Base-by-base conservation (phyloP, 306 rosid species). In the Quercus rubra region DNA sequence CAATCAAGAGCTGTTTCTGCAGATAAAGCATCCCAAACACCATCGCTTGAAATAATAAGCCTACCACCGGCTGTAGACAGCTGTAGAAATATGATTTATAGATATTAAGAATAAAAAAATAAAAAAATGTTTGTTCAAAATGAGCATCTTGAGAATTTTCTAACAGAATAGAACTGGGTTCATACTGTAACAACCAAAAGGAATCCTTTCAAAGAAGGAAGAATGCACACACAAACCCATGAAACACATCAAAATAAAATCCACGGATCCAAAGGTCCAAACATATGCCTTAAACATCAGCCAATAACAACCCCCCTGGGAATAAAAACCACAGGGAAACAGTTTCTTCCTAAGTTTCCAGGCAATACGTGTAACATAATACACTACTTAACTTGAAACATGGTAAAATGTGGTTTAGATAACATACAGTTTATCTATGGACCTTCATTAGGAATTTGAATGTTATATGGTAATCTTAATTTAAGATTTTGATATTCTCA, bases 11-110 rank as follows among this genome's bases (percentile, higher is more conserved):
- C 92, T 25, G 66, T 82, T 90, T 92, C 98, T 4, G 96, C 98
- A 51, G 90, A 70, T 83, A 96, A 77, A 77, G 96, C 84, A 87
- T 96, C 99, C 99, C 99, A 96, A 64, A 96, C 99, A 78, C 99
- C 99, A 74, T 96, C 99, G 66, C 99, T 96, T 70, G 98, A 93
- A 74, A 96, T 85, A 75, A 93, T 92, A 61, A 96, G 91, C 87
- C 99, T 90, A 81, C 99, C 99, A 70, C 99, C 99, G 62, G 91
- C 85, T 1, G 96, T 82, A 66, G 99, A 89, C 78, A 96, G 83
- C 99, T 96, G 94, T 76, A 86, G 61, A 77, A 55, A 83, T 68
- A 79, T 10, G 52, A 35, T 68, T 61, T 61, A 49, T 10, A 28
- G 57, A 80, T 23, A 55, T 54, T 5, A 71, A 55, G 23, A 41